Percentiles rank a stretch among this genome's conserved stretches.
Conservation (phyloP, 2,329 filamentous ascomycete species). For the Cladosporium oxysporum region DNA sequence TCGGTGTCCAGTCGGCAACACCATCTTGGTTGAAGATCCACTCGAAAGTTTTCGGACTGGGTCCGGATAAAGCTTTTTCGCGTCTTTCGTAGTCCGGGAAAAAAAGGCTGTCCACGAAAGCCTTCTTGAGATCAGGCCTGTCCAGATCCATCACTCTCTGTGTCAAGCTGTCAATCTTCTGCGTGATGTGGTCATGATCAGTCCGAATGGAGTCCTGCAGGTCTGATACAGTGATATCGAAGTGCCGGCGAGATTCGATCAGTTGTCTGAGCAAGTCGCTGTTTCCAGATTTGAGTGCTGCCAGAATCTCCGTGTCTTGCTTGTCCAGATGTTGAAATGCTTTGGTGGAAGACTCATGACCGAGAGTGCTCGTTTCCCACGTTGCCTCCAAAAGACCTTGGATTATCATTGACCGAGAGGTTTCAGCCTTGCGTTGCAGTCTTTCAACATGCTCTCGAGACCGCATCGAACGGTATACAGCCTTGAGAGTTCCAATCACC, state of each 20-base stretch:
- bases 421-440: background rate
- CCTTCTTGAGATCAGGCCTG: background rate
- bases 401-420: background rate
- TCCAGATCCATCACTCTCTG: background rate
- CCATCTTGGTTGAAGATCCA: background rate
- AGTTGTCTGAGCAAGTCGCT: background rate
- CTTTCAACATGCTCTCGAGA: background rate
- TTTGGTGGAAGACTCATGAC: background rate
- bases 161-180: background rate
- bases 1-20: background rate
- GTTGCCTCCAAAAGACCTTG: background rate
- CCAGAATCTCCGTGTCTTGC: background rate
- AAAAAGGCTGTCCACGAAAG: background rate
- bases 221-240: background rate
- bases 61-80: background rate
- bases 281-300: background rate
- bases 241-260: background rate
- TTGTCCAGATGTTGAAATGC: background rate
- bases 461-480: background rate
- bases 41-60: background rate
- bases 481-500: background rate
- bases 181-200: background rate
- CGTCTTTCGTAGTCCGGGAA: background rate
- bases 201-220: background rate
- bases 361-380: background rate